Conservation (phyloP, 140 eudicot genomes). For the Stevia rebaudiana region DNA sequence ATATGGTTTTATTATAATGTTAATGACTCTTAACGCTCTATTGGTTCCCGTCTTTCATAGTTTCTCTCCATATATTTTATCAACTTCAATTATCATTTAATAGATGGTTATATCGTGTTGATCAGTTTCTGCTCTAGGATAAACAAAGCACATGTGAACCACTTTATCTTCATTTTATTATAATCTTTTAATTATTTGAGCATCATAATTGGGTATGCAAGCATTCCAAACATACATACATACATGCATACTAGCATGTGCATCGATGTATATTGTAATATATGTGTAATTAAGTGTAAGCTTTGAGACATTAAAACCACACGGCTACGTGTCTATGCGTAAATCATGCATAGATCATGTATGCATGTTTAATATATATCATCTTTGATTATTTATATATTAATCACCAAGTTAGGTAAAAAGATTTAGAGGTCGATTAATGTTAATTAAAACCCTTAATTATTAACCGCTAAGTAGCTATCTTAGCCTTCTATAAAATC, state of each 20-base stretch:
- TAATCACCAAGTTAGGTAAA: constrained; percentile 33
- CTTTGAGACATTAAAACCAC: neutral
- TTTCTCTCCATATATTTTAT: too few relatives aligned
- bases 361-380: neutral
- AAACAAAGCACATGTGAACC: constrained; percentile 25
- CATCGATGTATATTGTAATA: neutral
- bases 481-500: constrained; percentile 39
- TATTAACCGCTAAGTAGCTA: constrained; percentile 24
- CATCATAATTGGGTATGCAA: neutral
- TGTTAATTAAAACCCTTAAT: constrained; percentile 17
- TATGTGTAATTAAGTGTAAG: neutral
- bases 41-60: too few relatives aligned
- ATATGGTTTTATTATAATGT: too few relatives aligned
- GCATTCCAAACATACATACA: neutral
- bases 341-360: constrained; percentile 11
- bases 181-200: neutral
- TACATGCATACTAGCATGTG: constrained; percentile 3
- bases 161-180: neutral
- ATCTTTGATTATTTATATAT: constrained; percentile 4
- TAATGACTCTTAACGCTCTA: too few relatives aligned
- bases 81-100: neutral
- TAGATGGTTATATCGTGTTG: neutral
- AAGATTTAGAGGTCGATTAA: constrained; percentile 15
- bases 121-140: constrained; percentile 17
- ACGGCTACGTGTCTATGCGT: neutral